These are phyloP conservation scores for Ophiocordyceps camponoti-floridani DNA, from an alignment of 2,329 filamentous ascomycete species.

Conservation along the genomic window DNA sequence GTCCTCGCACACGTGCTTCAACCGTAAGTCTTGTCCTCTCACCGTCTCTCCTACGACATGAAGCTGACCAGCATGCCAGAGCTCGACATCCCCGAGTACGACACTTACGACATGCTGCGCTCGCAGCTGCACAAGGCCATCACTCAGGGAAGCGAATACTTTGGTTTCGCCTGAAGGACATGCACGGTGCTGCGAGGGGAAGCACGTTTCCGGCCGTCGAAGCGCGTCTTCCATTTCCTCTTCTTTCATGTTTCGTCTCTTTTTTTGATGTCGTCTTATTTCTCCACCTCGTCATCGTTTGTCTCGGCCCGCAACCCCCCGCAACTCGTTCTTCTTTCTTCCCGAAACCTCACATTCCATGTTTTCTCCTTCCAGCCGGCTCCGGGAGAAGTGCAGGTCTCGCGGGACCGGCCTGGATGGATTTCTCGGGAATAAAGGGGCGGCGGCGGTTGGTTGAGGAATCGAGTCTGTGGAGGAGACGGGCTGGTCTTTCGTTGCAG, in stretches of 20 bases:
- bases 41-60: too few species aligned
- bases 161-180: conserved; percentile 69
- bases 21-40: conserved; percentile 50
- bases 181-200: background rate
- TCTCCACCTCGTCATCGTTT: background rate
- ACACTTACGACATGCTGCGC: conserved; percentile 80
- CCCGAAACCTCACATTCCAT: too few species aligned
- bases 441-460: too few species aligned
- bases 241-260: background rate
- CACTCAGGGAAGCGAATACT: conserved; percentile 93
- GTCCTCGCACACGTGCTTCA: conserved; percentile 97
- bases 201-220: background rate
- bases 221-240: too few species aligned
- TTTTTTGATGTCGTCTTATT: background rate
- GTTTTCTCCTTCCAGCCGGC: background rate
- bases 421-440: background rate
- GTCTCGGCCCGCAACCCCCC: too few species aligned
- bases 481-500: too few species aligned
- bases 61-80: conserved; percentile 34
- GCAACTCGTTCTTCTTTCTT: background rate
- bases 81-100: conserved; percentile 95
- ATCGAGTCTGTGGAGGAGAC: too few species aligned
- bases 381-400: conserved; percentile 1
- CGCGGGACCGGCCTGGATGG: background rate
- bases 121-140: conserved; percentile 87